Evolutionary conservation across 495 filamentous ascomycete genomes (phyloP), one percentile per base, ranked within the genome.

Genomic region (Neurospora pannonica): DNA sequence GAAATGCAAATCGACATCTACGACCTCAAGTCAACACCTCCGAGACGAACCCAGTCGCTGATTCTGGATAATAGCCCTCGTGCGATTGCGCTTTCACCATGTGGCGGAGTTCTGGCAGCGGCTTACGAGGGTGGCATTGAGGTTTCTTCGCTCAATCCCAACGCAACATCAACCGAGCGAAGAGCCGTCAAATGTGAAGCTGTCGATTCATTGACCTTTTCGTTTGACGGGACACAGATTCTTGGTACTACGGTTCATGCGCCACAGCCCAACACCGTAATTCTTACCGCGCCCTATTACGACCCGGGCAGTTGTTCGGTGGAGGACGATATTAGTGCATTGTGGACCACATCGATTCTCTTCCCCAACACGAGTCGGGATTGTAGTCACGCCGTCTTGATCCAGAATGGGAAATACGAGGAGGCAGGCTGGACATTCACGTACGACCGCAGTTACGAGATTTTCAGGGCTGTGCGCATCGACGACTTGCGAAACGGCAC

Each of bases 331-430:
- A 87, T 95, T 46, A 92, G 91, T 78, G 90, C 90, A 8, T 86
- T 95, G 78, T 97, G 93, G 93, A 97, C 93, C 60, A 94, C 93
- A 1, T 94, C 95, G 48, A 94, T 97, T 37, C 83, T 97, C 1
- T 97, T 97, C 70, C 93, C 93, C 1, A 92, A 94, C 72, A 90
- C 88, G 24, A 93, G 90, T 71, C 86, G 88, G 46, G 90, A 92
- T 43, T 94, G 91, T 74, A 93, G 91, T 72, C 91, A 95, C 82
- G 93, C 92, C 46, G 90, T 91, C 3, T 77, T 95, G 24, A 83
- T 97, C 3, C 89, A 93, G 42, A 85, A 88, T 75, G 88, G 90
- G 39, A 87, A 88, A n/a, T 88, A 92, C 72, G 89, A 89, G 43
- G 93, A 94, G 77, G 89, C 90, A 34, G 89, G 82, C 70, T 97